Evolutionary conservation across 129 eudicot genomes (phyloP), one percentile per base, ranked within the genome.

Genomic region (Flaveria bidentis): DNA sequence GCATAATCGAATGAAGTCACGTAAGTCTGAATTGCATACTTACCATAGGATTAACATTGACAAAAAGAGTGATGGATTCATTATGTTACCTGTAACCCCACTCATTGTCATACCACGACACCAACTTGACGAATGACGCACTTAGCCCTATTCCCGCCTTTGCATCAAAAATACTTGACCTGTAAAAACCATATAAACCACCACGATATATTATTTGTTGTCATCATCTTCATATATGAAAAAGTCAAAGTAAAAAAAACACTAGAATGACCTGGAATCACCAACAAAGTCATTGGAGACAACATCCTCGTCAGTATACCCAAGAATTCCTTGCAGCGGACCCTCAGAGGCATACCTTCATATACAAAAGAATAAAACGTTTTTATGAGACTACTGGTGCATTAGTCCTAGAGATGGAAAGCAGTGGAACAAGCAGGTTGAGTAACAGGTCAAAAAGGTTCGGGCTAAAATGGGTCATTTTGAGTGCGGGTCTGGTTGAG

Each of bases 271-370:
- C 96, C 96, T 94, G n/a, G 97, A 85, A 82, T 94, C 98, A 42
- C 98, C 97, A 77, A 91, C 86, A 82, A 94, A 94, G 77, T 94
- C 98, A 83, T 82, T 94, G 78, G 97, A 94, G 84, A 94, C 97
- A 61, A 93, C 97, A 86, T 93, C 97, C 17, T 93, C 97, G 23
- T 93, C 96, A 9, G 97, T 93, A 85, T 91, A 94, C 51, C 98
- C 98, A 80, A 94, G 97, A 81, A 94, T 94, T 73, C 98, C 97
- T 17, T 76, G 90, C 82, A 94, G 53, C 44, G 93, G 90, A 81
- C 98, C 93, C 84, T 91, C 90, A 5, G 98, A 85, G 41, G 97
- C 98, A 74, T 89, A 86, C 88, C 97, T 94, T 78, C 26, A 70
- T 47, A 47, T 15, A 64, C 15, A 64, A 63, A 30, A 8, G 23